Percentiles rank a stretch among this genome's conserved stretches.
These are phyloP conservation scores for Pichia sp. DNA, from an alignment of 1,139 yeast genomes.

Conservation along the genomic window DNA sequence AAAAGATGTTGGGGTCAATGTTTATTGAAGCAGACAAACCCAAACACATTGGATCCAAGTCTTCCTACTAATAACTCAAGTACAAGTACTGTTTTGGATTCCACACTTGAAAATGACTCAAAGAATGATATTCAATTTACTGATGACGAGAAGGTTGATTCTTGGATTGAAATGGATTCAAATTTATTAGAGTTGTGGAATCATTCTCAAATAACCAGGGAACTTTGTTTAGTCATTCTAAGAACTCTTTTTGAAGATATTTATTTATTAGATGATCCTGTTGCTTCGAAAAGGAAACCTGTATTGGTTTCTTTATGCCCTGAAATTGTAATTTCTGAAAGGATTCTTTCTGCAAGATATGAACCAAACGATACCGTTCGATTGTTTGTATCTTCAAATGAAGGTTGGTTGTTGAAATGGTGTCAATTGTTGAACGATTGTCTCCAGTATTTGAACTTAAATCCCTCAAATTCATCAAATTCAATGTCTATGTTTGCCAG, in stretches of 20 bases:
- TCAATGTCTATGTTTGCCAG: not conserved
- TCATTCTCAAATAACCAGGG: slow-evolving; percentile 53
- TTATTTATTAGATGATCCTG: slow-evolving; percentile 85
- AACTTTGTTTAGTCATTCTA: slow-evolving; percentile 66
- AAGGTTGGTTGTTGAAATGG: slow-evolving; percentile 90
- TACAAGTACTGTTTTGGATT: slow-evolving; percentile 5
- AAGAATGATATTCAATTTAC: slow-evolving; percentile 20
- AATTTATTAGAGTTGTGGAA: slow-evolving; percentile 73
- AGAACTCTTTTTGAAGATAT: slow-evolving; percentile 90
- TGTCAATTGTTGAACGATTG: slow-evolving; percentile 52
- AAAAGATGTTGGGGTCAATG: slow-evolving; percentile 82
- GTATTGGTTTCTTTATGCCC: slow-evolving; percentile 76
- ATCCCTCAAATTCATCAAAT: not conserved
- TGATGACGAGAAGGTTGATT: slow-evolving; percentile 44
- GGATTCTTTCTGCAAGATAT: slow-evolving; percentile 55
- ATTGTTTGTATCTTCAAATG: slow-evolving; percentile 52
- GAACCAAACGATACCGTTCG: slow-evolving; percentile 61
- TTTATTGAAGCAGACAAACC: slow-evolving; percentile 8
- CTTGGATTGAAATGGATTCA: slow-evolving; percentile 90
- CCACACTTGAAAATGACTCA: slow-evolving; percentile 17
- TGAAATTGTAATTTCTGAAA: slow-evolving; percentile 69
- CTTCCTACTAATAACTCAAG: not conserved
- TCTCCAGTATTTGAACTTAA: slow-evolving; percentile 21
- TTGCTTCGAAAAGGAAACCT: slow-evolving; percentile 75
- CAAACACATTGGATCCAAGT: not conserved